Conservation (phyloP, 371 early-diverging fungal genomes). For the Syncephalastrum sp. region DNA sequence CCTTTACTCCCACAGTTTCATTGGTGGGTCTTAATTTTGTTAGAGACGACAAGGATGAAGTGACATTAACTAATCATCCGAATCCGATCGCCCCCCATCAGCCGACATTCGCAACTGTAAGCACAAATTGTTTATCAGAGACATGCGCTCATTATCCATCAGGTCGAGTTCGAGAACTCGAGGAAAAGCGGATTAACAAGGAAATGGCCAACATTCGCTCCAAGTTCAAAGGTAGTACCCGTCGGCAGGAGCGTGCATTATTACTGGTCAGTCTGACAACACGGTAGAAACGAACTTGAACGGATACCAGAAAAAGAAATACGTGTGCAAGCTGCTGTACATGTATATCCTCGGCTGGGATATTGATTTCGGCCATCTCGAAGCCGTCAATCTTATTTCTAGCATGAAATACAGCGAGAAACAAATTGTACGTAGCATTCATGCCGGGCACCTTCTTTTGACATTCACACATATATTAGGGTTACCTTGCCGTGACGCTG, state of each 20-base stretch:
- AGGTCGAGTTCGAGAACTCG: constrained; percentile 95
- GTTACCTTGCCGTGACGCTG: constrained; percentile 93
- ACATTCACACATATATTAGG: constrained; percentile 49
- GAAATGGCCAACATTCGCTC: constrained; percentile 97
- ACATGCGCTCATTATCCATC: neutral
- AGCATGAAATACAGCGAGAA: constrained; percentile 94
- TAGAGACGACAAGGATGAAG: neutral
- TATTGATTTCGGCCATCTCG: constrained; percentile 95
- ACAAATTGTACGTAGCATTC: constrained; percentile 74
- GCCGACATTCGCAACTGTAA: constrained; percentile 53
- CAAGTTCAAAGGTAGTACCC: constrained; percentile 89
- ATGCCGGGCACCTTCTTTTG: no score
- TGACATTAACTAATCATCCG: constrained; percentile 2
- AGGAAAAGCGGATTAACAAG: constrained; percentile 97
- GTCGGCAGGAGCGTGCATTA: no score
- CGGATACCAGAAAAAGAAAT: constrained; percentile 98
- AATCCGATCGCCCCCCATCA: neutral
- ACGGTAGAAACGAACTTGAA: constrained; percentile 78
- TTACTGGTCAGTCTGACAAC: neutral
- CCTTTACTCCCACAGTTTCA: constrained; percentile 8
- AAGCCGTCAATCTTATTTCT: constrained; percentile 90
- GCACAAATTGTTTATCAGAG: neutral
- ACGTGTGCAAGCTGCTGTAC: constrained; percentile 96
- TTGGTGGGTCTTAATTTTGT: constrained; percentile 8
- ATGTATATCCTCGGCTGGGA: constrained; percentile 98